phyloP scores from a whole-genome alignment of 2,329 filamentous ascomycete species.

The Monascus ruber region DNA sequence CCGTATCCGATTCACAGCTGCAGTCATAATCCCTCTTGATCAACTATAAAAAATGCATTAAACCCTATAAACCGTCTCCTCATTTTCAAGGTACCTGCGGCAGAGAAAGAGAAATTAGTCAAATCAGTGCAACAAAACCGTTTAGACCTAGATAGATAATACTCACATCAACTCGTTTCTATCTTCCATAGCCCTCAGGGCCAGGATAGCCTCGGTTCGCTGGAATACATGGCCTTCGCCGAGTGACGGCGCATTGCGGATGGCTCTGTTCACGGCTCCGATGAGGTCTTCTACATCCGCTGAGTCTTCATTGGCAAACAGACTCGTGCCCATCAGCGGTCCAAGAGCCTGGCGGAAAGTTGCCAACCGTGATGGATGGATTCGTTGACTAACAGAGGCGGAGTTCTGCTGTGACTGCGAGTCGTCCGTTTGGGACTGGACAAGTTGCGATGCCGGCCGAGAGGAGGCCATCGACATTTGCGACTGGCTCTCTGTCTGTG shows the following conservation, averaged over 20 bases:
- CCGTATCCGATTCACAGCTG: too few relatives aligned
- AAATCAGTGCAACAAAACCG: constrained; percentile 30
- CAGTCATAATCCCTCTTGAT: too few relatives aligned
- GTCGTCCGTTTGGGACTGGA: constrained; percentile 42
- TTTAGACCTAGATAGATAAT: neutral
- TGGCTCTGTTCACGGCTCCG: constrained; percentile 62
- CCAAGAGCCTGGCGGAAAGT: constrained; percentile 74
- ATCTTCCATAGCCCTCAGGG: constrained; percentile 67
- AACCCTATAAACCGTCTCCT: constrained; percentile 60
- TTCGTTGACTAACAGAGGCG: constrained; percentile 30
- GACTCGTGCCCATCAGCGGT: constrained; percentile 63
- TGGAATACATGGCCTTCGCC: constrained; percentile 51
- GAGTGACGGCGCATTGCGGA: constrained; percentile 37
- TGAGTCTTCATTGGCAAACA: constrained; percentile 75
- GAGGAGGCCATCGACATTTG: constrained; percentile 70
- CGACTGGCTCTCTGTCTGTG: constrained; percentile 30
- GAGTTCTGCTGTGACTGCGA: constrained; percentile 35
- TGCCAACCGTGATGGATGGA: constrained; percentile 49
- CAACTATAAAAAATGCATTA: constrained; percentile 24
- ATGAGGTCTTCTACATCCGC: constrained; percentile 66
- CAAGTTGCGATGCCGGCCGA: constrained; percentile 60
- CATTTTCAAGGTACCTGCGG: constrained; percentile 35
- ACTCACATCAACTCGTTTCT: constrained; percentile 88
- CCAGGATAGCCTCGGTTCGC: constrained; percentile 61
- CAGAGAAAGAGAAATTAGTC: constrained; percentile 6